Evolutionary conservation across 305 asterid species (phyloP), one percentile per base, ranked within the genome.

Genomic region (Plantago coronopus): DNA sequence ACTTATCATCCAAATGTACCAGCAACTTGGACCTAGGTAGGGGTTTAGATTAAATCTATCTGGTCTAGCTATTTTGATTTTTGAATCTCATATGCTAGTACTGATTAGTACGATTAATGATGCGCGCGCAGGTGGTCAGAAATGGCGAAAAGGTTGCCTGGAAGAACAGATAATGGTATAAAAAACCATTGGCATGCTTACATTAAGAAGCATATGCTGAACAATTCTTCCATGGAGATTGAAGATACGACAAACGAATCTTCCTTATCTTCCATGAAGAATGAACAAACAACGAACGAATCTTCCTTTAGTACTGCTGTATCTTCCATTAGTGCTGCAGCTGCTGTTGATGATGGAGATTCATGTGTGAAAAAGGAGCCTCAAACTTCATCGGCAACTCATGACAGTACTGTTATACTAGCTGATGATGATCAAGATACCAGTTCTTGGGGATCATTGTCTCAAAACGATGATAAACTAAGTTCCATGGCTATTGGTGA

Each of bases 111-210:
- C 10, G 5, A 5, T 9, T 38, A 22, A 21, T 22, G 5, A 58
- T 48, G 4, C 73, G n/a, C n/a, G n/a, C n/a, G n/a, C n/a, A 81
- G 93, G 61, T 84, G 86, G 93, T 79, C 93, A 7, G 38, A 58
- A 27, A 81, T 84, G 29, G 86, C 86, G 0, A 61, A 47, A 34
- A 54, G 59, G 17, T 53, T 84, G 4, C 72, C 78, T 0, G 93
- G 84, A 61, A 53, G 88, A 68, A 73, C 81, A 0, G 91, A 84
- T 48, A 84, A 79, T 15, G 86, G 77, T 23, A 65, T 84, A 59
- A 84, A 81, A 73, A 84, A 81, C 12, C 64, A 65, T 6, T 81
- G 84, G 84, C 82, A 79, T 48, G 71, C 78, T 22, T 81, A 72
- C 69, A 67, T 84, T 1, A 60, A 65, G 49, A 79, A 76, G 48